Conservation (phyloP, 306 rosid species). For the Oemleria cerasiformis region DNA sequence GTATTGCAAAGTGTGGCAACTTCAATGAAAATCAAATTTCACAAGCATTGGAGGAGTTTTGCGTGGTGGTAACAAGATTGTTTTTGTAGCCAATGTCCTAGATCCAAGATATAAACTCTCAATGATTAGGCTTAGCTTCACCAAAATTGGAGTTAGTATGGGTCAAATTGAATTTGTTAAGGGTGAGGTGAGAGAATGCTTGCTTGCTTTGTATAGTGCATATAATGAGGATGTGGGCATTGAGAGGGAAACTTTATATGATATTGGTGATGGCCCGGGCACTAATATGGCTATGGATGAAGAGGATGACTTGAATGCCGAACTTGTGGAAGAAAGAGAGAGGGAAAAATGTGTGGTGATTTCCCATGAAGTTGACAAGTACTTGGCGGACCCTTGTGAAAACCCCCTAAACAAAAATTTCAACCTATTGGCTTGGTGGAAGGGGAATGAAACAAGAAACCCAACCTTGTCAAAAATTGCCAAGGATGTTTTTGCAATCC, state of each 20-base stretch:
- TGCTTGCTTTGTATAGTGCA: no score
- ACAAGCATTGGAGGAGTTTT: constrained; percentile 4
- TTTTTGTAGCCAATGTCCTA: neutral
- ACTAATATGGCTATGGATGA: no score
- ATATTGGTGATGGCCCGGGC: no score
- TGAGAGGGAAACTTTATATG: no score
- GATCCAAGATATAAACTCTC: constrained; percentile 13
- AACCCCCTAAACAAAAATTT: neutral
- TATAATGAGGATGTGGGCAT: no score
- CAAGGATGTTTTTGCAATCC: neutral
- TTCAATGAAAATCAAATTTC: constrained; percentile 1
- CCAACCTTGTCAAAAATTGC: neutral
- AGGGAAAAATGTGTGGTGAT: neutral
- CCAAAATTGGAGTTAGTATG: no score
- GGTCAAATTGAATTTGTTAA: neutral
- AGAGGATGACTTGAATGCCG: no score
- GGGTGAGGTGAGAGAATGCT: neutral
- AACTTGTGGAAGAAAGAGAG: neutral
- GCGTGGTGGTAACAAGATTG: neutral
- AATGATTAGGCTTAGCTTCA: no score
- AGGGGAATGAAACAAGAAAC: neutral
- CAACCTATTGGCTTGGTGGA: constrained; percentile 3
- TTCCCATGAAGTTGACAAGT: neutral
- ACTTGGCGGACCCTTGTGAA: neutral
- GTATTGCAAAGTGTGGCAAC: neutral